These are phyloP conservation scores for Ophiobolus disseminans DNA, from an alignment of 2,329 filamentous ascomycete species.

Conservation along the genomic window DNA sequence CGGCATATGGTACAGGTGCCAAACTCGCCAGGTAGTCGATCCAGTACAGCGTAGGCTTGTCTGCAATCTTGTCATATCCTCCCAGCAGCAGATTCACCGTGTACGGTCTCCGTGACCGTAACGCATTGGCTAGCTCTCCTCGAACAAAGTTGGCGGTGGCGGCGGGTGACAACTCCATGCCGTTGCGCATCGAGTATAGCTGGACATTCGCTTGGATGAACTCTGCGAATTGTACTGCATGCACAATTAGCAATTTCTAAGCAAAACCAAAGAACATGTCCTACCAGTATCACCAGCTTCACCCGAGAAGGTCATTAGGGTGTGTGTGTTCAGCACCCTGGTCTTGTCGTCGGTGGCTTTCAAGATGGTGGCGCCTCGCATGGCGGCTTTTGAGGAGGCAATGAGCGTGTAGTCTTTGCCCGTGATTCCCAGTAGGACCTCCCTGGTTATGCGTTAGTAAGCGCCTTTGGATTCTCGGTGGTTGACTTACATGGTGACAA, in stretches of 20 bases:
- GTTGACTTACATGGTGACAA: conserved; percentile 41
- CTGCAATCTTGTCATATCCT: conserved; percentile 88
- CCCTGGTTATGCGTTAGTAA: conserved; percentile 66
- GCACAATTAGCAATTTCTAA: conserved; percentile 12
- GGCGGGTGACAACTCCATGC: conserved; percentile 86
- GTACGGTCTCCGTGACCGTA: conserved; percentile 93
- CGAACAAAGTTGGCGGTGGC: conserved; percentile 94
- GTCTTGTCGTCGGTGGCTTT: conserved; percentile 98
- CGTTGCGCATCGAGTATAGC: conserved; percentile 98
- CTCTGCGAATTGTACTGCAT: conserved; percentile 93
- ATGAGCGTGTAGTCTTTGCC: conserved; percentile 99
- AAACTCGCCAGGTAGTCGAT: conserved; percentile 93
- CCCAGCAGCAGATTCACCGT: conserved; percentile 95
- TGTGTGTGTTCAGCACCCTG: conserved; percentile 87
- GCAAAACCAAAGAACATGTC: conserved; percentile 15
- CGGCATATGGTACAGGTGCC: conserved; percentile 90
- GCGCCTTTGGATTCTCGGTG: not conserved
- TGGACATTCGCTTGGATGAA: conserved; percentile 98
- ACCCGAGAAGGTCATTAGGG: conserved; percentile 91
- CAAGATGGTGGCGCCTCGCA: conserved; percentile 95
- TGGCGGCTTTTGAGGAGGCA: conserved; percentile 95
- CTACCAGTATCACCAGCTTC: conserved; percentile 94
- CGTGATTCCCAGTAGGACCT: conserved; percentile 96
- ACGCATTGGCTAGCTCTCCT: conserved; percentile 86
- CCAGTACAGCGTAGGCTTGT: conserved; percentile 94